Evolutionary conservation across 306 rosid species (phyloP).

Genomic region (Inga leiocalycina): DNA sequence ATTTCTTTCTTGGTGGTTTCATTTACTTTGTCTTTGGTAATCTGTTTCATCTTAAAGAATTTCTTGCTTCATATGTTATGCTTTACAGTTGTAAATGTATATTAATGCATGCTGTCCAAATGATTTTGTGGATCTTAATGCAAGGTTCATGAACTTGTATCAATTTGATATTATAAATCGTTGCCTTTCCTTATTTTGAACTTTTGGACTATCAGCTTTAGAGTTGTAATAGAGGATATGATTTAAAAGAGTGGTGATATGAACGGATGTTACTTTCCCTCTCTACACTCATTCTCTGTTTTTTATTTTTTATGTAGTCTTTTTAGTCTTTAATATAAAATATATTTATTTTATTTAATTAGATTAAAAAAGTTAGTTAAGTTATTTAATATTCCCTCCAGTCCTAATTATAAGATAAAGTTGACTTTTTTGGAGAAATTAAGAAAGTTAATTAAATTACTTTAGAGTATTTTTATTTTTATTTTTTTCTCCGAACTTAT

Average conservation of each 20-base stretch:
- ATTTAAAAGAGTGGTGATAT: too few species aligned
- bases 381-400: too few species aligned
- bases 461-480: too few species aligned
- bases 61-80: slow-evolving; percentile 2
- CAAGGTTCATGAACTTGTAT: background rate
- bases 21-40: background rate
- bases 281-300: background rate
- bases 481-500: too few species aligned
- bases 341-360: too few species aligned
- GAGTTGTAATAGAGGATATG: background rate
- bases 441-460: too few species aligned
- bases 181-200: background rate
- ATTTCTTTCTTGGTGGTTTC: background rate
- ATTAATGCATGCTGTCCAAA: slow-evolving; percentile 10
- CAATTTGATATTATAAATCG: background rate
- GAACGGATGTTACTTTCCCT: background rate
- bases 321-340: too few species aligned
- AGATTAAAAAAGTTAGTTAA: too few species aligned
- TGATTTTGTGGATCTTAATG: background rate
- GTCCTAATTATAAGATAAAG: too few species aligned
- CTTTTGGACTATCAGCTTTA: background rate
- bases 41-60: background rate
- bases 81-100: slow-evolving; percentile 5
- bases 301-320: too few species aligned
- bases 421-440: too few species aligned